These are phyloP conservation scores for Oenanthe javanica DNA, from an alignment of 140 eudicot species.

Conservation along the genomic window DNA sequence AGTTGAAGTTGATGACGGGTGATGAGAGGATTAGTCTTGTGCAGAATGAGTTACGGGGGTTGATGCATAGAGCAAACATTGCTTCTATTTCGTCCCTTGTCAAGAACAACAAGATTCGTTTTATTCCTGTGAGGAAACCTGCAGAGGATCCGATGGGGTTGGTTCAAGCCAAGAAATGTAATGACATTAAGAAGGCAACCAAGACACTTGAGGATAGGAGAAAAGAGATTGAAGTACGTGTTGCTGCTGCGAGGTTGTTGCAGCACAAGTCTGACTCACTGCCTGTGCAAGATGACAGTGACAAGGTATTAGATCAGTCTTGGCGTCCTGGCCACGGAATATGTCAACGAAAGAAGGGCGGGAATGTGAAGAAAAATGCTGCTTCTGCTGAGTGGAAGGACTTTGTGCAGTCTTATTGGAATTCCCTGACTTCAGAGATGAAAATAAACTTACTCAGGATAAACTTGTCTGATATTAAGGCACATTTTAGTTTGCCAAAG, in stretches of 20 bases:
- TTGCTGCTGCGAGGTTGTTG: constrained; percentile 90
- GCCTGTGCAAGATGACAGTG: constrained; percentile 31
- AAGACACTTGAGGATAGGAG: constrained; percentile 87
- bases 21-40: constrained; percentile 61
- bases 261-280: constrained; percentile 69
- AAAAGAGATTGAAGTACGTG: constrained; percentile 95
- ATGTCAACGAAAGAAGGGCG: constrained; percentile 58
- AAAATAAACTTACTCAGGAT: constrained; percentile 57
- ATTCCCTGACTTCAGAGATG: constrained; percentile 47
- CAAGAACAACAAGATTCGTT: constrained; percentile 74
- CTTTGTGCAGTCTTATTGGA: constrained; percentile 60
- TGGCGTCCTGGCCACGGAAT: constrained; percentile 37
- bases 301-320: constrained; percentile 43
- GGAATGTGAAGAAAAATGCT: constrained; percentile 43
- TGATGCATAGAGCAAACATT: constrained; percentile 67
- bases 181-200: constrained; percentile 85
- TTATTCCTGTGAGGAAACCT: constrained; percentile 65
- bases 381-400: constrained; percentile 67
- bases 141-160: constrained; percentile 75
- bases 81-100: constrained; percentile 69
- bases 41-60: constrained; percentile 57
- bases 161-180: constrained; percentile 60
- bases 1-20: constrained; percentile 37
- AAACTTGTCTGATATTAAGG: constrained; percentile 44
- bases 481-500: constrained; percentile 57